Evolutionary conservation across 2,329 filamentous ascomycete genomes (phyloP).

Genomic region (Fusarium brachygibbosum): DNA sequence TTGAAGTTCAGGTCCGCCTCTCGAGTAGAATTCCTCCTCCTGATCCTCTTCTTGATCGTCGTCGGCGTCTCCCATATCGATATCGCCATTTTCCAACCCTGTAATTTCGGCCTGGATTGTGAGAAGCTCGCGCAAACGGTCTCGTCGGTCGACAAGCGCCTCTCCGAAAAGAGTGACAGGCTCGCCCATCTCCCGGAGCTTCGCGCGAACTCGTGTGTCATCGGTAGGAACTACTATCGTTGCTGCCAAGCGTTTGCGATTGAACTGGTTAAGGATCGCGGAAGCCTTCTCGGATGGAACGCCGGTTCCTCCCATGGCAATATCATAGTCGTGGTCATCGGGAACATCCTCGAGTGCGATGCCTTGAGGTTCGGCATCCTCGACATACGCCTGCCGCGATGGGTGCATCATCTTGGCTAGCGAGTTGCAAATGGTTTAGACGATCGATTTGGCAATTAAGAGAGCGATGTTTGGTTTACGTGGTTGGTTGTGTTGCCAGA

Average conservation of each 20-base stretch:
- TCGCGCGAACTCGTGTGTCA: conserved; percentile 85
- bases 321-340: conserved; percentile 85
- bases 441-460: neutral
- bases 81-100: conserved; percentile 68
- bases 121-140: conserved; percentile 85
- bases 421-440: neutral
- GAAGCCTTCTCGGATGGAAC: conserved; percentile 85
- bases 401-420: conserved; percentile 78
- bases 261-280: conserved; percentile 87
- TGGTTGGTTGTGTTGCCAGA: neutral
- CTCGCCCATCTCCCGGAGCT: conserved; percentile 88
- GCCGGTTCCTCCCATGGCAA: conserved; percentile 74
- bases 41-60: conserved; percentile 77
- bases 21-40: conserved; percentile 96
- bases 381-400: conserved; percentile 91
- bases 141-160: conserved; percentile 85
- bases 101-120: conserved; percentile 77
- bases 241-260: conserved; percentile 89
- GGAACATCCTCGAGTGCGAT: conserved; percentile 66
- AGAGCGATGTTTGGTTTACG: neutral
- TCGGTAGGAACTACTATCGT: conserved; percentile 94
- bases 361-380: conserved; percentile 76
- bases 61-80: conserved; percentile 71
- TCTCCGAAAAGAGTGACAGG: conserved; percentile 96
- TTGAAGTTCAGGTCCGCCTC: conserved; percentile 80